Base-by-base conservation (phyloP, 257 asterid species). In the Cynanchum wilfordii region DNA sequence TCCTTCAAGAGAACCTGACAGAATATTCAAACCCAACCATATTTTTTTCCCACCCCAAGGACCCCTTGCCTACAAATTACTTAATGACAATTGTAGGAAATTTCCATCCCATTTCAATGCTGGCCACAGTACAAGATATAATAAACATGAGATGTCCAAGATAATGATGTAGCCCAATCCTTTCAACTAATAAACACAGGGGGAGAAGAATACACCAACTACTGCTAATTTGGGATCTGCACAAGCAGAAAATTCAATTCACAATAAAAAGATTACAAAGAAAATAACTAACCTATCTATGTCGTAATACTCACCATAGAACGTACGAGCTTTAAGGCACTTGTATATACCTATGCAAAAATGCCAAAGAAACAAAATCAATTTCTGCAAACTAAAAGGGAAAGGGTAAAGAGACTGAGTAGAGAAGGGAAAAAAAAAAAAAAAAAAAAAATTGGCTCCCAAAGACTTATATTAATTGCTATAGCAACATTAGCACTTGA, bases 251-350 rank as follows among this genome's bases (percentile, higher is more conserved):
- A 30, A 9, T 25, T 59, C 10, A 27, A 0, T 59, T 59, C 2
- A 42, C 22, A 30, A 62, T 62, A 62, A 5, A 30, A 30, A 15
- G 67, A 5, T 10, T 30, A 30, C 44, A 4, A 5, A 75, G 52
- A 27, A 13, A 16, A 70, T 65, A 55, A 66, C 47, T 29, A 42
- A 42, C 36, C 25, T 57, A 24, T 57, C 60, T 55, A 25, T 58
- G 40, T 38, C 15, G 36, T 15, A 44, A 13, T 50, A 75, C 80
- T 75, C 66, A 85, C 99, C 99, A 95, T 92, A 71, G 99, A 92
- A 55, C 97, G 97, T 68, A 95, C 98, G 50, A 95, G 98, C 96
- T 92, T 95, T 78, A 95, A 83, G 55, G 99, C 99, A 82, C 99
- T 92, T 54, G 91, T 85, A 83, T 95, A 95, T 73, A 95, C 98